Evolutionary conservation across 495 filamentous ascomycete genomes (phyloP).

Genomic region (Bryoglossum gracile): DNA sequence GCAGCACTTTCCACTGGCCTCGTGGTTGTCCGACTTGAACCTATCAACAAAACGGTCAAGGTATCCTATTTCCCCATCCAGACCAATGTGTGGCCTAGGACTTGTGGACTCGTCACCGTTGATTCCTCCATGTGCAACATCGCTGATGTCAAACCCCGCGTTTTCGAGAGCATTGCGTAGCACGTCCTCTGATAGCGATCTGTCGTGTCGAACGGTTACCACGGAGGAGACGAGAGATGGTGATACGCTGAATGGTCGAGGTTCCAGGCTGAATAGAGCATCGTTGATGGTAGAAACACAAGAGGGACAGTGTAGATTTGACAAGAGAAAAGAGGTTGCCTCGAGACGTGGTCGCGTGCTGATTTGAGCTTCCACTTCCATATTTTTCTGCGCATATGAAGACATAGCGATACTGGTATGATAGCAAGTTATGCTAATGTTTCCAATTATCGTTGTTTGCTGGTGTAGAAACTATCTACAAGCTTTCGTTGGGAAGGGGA

Average conservation of each 20-base stretch:
- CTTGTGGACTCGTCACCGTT: not conserved
- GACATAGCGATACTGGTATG: not conserved
- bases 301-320: constrained; percentile 56
- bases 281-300: constrained; percentile 50
- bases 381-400: not conserved
- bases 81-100: not conserved
- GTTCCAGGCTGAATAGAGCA: constrained; percentile 34
- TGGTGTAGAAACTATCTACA: too few relatives aligned
- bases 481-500: too few relatives aligned
- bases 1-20: too few relatives aligned
- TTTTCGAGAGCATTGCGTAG: constrained; percentile 30
- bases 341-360: not conserved
- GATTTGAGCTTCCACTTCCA: constrained; percentile 4
- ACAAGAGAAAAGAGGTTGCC: constrained; percentile 42
- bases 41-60: constrained; percentile 17
- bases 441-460: too few relatives aligned
- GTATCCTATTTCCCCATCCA: constrained; percentile 11
- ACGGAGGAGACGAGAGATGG: constrained; percentile 50
- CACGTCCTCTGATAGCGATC: constrained; percentile 15
- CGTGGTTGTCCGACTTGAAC: not conserved
- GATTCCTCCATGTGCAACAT: constrained; percentile 6
- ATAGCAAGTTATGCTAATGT: too few relatives aligned
- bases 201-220: constrained; percentile 32
- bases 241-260: constrained; percentile 41
- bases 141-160: constrained; percentile 24